These are phyloP conservation scores for Taphrina wiesneri DNA, from an alignment of 1,139 yeast species.

Conservation along the genomic window DNA sequence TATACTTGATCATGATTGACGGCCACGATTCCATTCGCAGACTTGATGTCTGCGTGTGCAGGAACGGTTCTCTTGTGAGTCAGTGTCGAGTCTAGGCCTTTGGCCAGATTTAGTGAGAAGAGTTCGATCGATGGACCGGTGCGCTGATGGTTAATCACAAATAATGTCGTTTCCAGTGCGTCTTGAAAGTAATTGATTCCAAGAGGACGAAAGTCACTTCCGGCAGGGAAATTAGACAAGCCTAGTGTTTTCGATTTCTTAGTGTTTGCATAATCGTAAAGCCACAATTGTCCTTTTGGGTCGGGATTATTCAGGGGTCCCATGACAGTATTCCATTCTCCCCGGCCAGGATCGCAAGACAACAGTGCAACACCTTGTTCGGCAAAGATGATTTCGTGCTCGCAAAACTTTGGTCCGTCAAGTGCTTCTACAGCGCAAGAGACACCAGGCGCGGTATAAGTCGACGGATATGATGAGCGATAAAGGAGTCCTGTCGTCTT, in stretches of 20 bases:
- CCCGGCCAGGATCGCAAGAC: constrained; percentile 22
- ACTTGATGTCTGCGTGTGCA: constrained; percentile 12
- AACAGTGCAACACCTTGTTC: constrained; percentile 15
- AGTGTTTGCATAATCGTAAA: constrained; percentile 20
- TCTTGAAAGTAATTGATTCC: constrained; percentile 18
- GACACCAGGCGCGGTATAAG: constrained; percentile 9
- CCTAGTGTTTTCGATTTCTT: background rate
- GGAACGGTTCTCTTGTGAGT: constrained; percentile 2
- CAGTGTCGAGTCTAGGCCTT: background rate
- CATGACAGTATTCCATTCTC: constrained; percentile 31
- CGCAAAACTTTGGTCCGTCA: constrained; percentile 25
- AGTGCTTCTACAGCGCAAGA: constrained; percentile 23
- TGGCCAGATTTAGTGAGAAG: constrained; percentile 1
- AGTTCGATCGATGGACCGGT: constrained; percentile 29
- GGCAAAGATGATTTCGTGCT: constrained; percentile 19
- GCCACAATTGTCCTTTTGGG: constrained; percentile 10
- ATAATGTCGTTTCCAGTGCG: constrained; percentile 14
- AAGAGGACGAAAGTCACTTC: constrained; percentile 21
- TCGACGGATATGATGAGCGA: constrained; percentile 19
- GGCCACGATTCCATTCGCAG: constrained; percentile 22
- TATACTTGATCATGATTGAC: constrained; percentile 11
- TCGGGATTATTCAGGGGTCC: constrained; percentile 20
- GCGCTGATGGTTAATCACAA: constrained; percentile 27
- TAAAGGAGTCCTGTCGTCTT: constrained; percentile 12
- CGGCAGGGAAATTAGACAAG: constrained; percentile 4